Conservation (phyloP, 2,329 filamentous ascomycete species). For the Paecilomyces variotii region DNA sequence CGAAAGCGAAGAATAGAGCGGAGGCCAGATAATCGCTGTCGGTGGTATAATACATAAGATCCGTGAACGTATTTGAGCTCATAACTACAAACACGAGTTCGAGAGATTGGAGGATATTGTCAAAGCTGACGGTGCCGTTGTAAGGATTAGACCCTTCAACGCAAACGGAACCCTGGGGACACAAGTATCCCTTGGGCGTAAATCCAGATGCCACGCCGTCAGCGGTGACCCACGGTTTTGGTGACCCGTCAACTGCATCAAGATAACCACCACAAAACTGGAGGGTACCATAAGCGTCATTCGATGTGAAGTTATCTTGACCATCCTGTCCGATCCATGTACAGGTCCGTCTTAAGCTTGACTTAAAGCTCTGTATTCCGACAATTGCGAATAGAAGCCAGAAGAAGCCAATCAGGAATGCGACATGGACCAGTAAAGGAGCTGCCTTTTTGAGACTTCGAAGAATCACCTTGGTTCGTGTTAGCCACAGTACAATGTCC, state of each 20-base stretch:
- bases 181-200: slow-evolving; percentile 71
- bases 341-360: slow-evolving; percentile 67
- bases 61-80: slow-evolving; percentile 94
- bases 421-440: slow-evolving; percentile 82
- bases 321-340: slow-evolving; percentile 62
- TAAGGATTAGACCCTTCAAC: slow-evolving; percentile 71
- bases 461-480: slow-evolving; percentile 63
- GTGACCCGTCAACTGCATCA: slow-evolving; percentile 48
- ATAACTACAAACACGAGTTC: slow-evolving; percentile 97
- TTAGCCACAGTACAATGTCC: slow-evolving; percentile 8
- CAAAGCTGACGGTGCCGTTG: slow-evolving; percentile 83
- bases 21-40: slow-evolving; percentile 84
- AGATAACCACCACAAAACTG: slow-evolving; percentile 85
- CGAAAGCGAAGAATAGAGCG: slow-evolving; percentile 64
- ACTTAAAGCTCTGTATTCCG: slow-evolving; percentile 92
- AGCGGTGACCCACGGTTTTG: slow-evolving; percentile 63
- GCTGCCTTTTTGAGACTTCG: slow-evolving; percentile 93
- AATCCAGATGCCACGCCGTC: slow-evolving; percentile 43
- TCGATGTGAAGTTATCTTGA: slow-evolving; percentile 31
- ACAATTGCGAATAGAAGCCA: slow-evolving; percentile 97
- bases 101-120: slow-evolving; percentile 85
- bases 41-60: slow-evolving; percentile 88
- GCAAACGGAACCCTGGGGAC: slow-evolving; percentile 74
- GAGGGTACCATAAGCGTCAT: slow-evolving; percentile 50
- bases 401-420: slow-evolving; percentile 91